Evolutionary conservation across 2,329 filamentous ascomycete species (phyloP).

Genomic region (Monosporascus cannonballus): DNA sequence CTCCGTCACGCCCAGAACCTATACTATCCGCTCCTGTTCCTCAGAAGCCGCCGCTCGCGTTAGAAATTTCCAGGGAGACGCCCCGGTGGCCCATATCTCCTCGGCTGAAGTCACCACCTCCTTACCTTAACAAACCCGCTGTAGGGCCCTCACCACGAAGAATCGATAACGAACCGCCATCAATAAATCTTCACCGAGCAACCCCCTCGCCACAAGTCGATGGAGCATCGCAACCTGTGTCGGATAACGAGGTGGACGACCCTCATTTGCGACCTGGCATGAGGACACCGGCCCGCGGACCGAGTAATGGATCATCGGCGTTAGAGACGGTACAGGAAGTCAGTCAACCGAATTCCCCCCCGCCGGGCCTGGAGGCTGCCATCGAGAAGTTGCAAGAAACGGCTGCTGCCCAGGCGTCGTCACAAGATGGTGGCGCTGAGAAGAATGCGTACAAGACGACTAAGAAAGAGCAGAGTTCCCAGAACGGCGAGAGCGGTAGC

Average conservation of each 20-base stretch:
- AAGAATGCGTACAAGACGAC: constrained; percentile 34
- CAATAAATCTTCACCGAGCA: constrained; percentile 47
- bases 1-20: constrained; percentile 50
- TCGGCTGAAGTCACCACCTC: constrained; percentile 70
- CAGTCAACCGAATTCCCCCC: constrained; percentile 69
- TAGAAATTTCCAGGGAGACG: constrained; percentile 46
- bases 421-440: constrained; percentile 31
- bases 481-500: constrained; percentile 53
- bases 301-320: constrained; percentile 53
- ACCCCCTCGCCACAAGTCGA: constrained; percentile 40
- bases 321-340: constrained; percentile 91
- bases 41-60: constrained; percentile 49
- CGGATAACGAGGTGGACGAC: constrained; percentile 51
- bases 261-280: constrained; percentile 43
- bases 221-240: constrained; percentile 29
- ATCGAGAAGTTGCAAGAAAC: constrained; percentile 48
- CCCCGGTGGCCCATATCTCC: constrained; percentile 75
- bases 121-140: constrained; percentile 40
- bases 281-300: constrained; percentile 54
- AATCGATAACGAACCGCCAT: constrained; percentile 43
- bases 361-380: constrained; percentile 36
- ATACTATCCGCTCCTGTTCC: constrained; percentile 56
- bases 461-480: constrained; percentile 40
- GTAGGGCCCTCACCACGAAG: constrained; percentile 27
- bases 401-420: constrained; percentile 34